Evolutionary conservation across 208 protist species (phyloP), one percentile per base, ranked within the genome.

Genomic region (Paratrypanosoma confusum): DNA sequence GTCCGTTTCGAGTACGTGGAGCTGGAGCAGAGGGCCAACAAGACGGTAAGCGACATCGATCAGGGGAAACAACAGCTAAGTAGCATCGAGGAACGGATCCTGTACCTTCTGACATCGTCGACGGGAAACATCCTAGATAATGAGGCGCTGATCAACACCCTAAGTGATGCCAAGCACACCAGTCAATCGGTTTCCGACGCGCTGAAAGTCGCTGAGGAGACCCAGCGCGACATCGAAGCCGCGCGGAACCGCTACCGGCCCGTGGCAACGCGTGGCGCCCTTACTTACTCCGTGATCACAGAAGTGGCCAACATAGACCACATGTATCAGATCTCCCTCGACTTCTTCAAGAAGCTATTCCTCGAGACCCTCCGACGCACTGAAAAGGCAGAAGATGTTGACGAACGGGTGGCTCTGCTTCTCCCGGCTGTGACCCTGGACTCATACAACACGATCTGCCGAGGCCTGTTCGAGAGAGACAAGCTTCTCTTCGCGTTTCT

Each of bases 81-180:
- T 55, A 81, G 88, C 31, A 54, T 96, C 24, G 86, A 97, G 62
- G 86, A 95, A 46, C 81, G 89, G 61, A 97, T 98, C 31, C 70
- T 98, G 29, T 55, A 78, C 28, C 66, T 97, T 16, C 73, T 98
- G 7, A 65, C 72, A 34, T 83, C 80, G 16, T 94, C 89, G 1
- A 90, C 89, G 18, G 94, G 90, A 33, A 96, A 97, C 68, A 96
- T 97, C 48, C 70, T 98, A 20, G 93, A 98, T 59, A 95, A 98
- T 61, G 89, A 96, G 52, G 75, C 77, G 37, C 87, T 98, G 7
- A 94, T 98, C 32, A 86, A 86, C 60, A 93, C 95, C 17, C 67
- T 98, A n/a, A 72, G 87, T 14, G 75, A 87, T 18, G 81, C 90
- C 11, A 97, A 98, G 71, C 37, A 67, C 39, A 97, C 84, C 5